phyloP scores from a whole-genome alignment of 805 yeast genomes.

The Candida tibetensis region DNA sequence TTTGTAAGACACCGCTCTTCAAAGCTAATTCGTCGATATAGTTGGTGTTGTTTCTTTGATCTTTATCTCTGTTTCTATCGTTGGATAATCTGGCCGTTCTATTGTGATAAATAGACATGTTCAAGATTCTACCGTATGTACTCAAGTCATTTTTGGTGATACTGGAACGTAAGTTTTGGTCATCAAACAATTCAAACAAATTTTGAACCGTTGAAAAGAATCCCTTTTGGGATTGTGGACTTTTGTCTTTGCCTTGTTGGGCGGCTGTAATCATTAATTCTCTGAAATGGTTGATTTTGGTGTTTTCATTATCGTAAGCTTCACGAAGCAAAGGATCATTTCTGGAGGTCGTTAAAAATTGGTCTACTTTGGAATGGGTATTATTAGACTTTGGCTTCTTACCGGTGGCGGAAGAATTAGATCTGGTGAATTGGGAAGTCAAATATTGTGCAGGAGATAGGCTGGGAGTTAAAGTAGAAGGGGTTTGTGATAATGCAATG shows the following conservation, averaged over 20 bases:
- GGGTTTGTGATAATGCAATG: conserved; percentile 5
- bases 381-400: conserved; percentile 3
- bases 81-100: conserved; percentile 34
- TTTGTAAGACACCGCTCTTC: conserved; percentile 31
- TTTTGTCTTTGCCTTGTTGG: conserved; percentile 12
- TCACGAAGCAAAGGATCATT: conserved; percentile 24
- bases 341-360: conserved; percentile 18
- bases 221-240: conserved; percentile 6
- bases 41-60: conserved; percentile 25
- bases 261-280: conserved; percentile 25
- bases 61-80: conserved; percentile 37
- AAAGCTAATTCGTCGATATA: conserved; percentile 28
- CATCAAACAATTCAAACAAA: conserved; percentile 8
- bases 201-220: conserved; percentile 5
- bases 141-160: conserved; percentile 21
- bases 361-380: conserved; percentile 14
- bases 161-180: conserved; percentile 16
- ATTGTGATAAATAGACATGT: conserved; percentile 25
- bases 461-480: background rate
- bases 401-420: conserved; percentile 16
- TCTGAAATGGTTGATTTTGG: conserved; percentile 26
- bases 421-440: conserved; percentile 16
- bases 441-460: conserved; percentile 3
- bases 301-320: conserved; percentile 17
- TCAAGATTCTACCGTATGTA: conserved; percentile 20